Evolutionary conservation across 305 asterid species (phyloP), one percentile per base, ranked within the genome.

Genomic region (Ajuga reptans): DNA sequence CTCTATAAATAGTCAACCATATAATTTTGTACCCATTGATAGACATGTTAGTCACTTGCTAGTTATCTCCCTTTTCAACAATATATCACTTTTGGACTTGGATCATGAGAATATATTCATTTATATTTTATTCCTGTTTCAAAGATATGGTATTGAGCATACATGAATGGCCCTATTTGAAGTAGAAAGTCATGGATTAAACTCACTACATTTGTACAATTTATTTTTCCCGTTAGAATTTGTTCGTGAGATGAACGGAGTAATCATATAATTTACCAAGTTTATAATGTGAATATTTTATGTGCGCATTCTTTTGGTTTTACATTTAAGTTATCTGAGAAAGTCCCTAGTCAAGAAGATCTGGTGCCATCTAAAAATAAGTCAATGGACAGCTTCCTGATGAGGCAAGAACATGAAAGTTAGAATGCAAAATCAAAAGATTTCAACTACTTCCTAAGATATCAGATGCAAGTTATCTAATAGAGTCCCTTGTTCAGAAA

Each of bases 381-480:
- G 49, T 46, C 4, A 21, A 62, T 24, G 54, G 18, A 62, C 59
- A 31, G 46, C 34, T 14, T 64, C 24, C 31, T 14, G 46, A 9
- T 27, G 43, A 15, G 6, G 17, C 10, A 11, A 33, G 33, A 11
- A 17, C 36, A 41, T 46, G 36, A 64, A 64, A 29, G 54, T 27
- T 1, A 0, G 10, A 16, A 9, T 11, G 62, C 37, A 10, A 11
- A 66, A 29, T 59, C 45, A 59, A 74, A 59, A 51, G 58, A 37
- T 61, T 75, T 47, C 41, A 36, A 57, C 31, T 45, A 66, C 33
- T 57, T 68, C 16, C 3, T n/a, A 33, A 31, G n/a, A 64, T 64
- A 76, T 42, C 17, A 63, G 37, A 66, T 47, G 71, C 70, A 68
- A 64, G 27, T 21, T 16, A 21, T 39, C 43, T 14, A 21, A 15